Evolutionary conservation across 805 yeast genomes (phyloP), one percentile per base, ranked within the genome.

Genomic region (Candida fluviatilis): DNA sequence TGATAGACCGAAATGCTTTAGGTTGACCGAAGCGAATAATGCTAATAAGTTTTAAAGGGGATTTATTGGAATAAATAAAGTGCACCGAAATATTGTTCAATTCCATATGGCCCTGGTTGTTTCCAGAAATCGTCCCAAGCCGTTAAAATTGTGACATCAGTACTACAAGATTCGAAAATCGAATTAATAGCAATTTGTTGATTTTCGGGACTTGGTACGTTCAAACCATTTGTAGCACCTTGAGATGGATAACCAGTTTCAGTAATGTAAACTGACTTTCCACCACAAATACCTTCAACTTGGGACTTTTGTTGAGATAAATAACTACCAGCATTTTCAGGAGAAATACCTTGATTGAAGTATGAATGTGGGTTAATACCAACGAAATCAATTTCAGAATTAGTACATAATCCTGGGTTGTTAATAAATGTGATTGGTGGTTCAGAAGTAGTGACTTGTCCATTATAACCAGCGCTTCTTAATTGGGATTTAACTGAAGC

Each of bases 111-210:
- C 41, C 97, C 96, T 17, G 96, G 89, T 8, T 55, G 52, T 58
- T 90, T 90, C 97, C 97, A 90, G 61, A 63, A 71, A 60, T 90
- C 97, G 53, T 90, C 69, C 62, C 64, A 88, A n/a, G 89, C 80
- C 15, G 95, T 78, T 53, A 90, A 70, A 41, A 90, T 74, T 3
- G 90, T 82, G 35, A 78, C 76, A 34, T 81, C 78, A 25, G 76
- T 67, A 30, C 80, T 77, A 34, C 81, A 62, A 18, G 66, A 73
- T 17, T 75, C 66, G 38, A 89, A 62, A 37, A 90, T 81, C 13
- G 77, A 60, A 42, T 70, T 61, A 41, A 90, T 71, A 12, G 96
- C 96, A 39, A 70, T 66, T 39, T 61, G 54, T 68, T 89, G 96
- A 63, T 88, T 89, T 8, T 56, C 85, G 5, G 62, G 55, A 26